Percentiles rank a stretch among this genome's conserved stretches.
phyloP scores from a whole-genome alignment of 768 basidiomycete species.

The Kondoa subrosea region DNA sequence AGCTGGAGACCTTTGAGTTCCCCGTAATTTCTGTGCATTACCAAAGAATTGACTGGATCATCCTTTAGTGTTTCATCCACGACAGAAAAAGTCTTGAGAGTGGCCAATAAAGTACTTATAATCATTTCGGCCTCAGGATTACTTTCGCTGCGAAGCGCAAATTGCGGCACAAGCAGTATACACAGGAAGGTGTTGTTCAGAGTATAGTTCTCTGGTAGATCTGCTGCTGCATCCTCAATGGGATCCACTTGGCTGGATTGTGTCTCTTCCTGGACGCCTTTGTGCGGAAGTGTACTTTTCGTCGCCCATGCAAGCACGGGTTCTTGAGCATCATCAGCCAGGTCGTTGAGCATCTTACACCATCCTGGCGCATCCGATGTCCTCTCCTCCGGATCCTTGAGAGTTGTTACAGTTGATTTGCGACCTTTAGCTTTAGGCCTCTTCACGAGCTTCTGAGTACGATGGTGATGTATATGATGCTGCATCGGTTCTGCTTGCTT shows the following conservation, averaged over 20 bases:
- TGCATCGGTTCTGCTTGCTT: too few species aligned
- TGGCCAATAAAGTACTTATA: slow-evolving; percentile 60
- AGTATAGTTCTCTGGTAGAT: slow-evolving; percentile 29
- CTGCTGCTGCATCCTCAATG: slow-evolving; percentile 12
- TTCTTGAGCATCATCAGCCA: slow-evolving; percentile 2
- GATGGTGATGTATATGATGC: too few species aligned
- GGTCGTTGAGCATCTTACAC: slow-evolving; percentile 8
- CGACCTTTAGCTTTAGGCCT: slow-evolving; percentile 5
- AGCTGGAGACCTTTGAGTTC: slow-evolving; percentile 65
- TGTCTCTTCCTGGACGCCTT: neutral
- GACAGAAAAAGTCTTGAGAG: slow-evolving; percentile 58
- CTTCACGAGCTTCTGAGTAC: slow-evolving; percentile 3
- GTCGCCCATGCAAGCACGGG: neutral
- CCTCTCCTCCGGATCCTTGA: slow-evolving; percentile 3
- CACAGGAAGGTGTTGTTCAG: slow-evolving; percentile 54
- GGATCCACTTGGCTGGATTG: slow-evolving; percentile 22
- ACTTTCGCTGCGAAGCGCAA: slow-evolving; percentile 53
- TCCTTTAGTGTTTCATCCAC: slow-evolving; percentile 60
- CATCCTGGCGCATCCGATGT: neutral
- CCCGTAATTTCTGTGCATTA: slow-evolving; percentile 75
- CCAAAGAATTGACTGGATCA: slow-evolving; percentile 66
- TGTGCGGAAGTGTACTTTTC: slow-evolving; percentile 4
- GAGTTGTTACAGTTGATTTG: neutral
- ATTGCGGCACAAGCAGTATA: slow-evolving; percentile 76
- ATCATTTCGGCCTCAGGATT: slow-evolving; percentile 43